These are phyloP conservation scores for Apiotrichum domesticum DNA, from an alignment of 1,284 basidiomycete genomes.

Conservation along the genomic window DNA sequence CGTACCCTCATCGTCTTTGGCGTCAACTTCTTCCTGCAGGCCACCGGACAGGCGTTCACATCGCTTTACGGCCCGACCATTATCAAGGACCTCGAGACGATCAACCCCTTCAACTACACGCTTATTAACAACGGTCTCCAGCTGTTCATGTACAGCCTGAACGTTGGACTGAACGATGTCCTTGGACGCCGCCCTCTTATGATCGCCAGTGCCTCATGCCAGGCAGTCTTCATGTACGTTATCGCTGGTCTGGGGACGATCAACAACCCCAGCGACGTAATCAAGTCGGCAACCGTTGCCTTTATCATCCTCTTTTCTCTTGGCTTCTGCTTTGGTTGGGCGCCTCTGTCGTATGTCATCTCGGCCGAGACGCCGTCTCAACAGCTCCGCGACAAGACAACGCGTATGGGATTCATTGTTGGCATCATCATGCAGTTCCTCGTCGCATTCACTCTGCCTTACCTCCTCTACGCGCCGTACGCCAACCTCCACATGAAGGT, in stretches of 20 bases:
- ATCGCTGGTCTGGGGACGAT: constrained; percentile 12
- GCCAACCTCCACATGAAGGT: constrained; percentile 6
- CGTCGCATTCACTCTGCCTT: constrained; percentile 12
- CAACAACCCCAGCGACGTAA: neutral
- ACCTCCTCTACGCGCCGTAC: constrained; percentile 3
- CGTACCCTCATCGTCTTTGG: constrained; percentile 13
- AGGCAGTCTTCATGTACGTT: constrained; percentile 8
- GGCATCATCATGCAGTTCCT: constrained; percentile 14
- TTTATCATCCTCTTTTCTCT: neutral
- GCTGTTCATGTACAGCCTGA: constrained; percentile 5
- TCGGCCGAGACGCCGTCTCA: neutral
- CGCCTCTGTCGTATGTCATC: constrained; percentile 4
- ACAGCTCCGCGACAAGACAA: constrained; percentile 7
- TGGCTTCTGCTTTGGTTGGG: constrained; percentile 9
- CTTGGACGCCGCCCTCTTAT: constrained; percentile 18
- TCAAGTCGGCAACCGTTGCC: constrained; percentile 5
- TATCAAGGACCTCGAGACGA: constrained; percentile 2
- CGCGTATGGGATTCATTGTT: constrained; percentile 2
- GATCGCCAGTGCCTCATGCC: constrained; percentile 1
- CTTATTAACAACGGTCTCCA: constrained; percentile 7
- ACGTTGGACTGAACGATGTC: constrained; percentile 7
- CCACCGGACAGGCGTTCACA: constrained; percentile 10
- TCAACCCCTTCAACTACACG: constrained; percentile 15
- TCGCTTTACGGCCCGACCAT: constrained; percentile 8
- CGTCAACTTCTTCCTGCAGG: constrained; percentile 15